Evolutionary conservation across 2,329 filamentous ascomycete species (phyloP), one percentile per base, ranked within the genome.

Genomic region (Monosporascus sp.): DNA sequence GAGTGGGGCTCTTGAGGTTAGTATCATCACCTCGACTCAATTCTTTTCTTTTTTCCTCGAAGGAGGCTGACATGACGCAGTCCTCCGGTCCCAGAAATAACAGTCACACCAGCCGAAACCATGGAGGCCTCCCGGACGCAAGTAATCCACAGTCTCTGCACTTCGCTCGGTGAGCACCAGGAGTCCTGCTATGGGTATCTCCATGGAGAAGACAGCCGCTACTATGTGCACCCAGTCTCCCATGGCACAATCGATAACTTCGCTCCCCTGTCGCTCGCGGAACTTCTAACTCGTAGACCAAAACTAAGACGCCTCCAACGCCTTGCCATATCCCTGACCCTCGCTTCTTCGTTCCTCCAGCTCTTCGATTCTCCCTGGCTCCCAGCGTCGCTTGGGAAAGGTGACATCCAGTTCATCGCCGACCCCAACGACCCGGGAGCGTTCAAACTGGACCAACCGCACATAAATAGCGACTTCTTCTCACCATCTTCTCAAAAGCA

Each of bases 331-430:
- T 56, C 65, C 1, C 45, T 68, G 0, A 59, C 49, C 5, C 17
- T 66, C 6, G 59, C 63, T 2, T 66, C 63, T 0, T 65, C 62
- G 1, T 65, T 65, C 41, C 51, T 68, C 1, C 65, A 67, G 45
- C 53, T 67, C 0, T 49, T 62, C 0, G 57, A 59, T 3, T 58
- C 63, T 0, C 60, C 60, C 1, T 68, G 64, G 64, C 50, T 66
- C 7, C 46, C 57, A 0, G 35, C 38, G 0, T 49, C 55, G 0
- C 57, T 49, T 3, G 56, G 35, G 6, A 62, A 60, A n/a, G 41
- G 39, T 1, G 60, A 64, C 25, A 59, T 66, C 20, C 25, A 55
- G 11, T 63, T 61, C 53, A 25, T 52, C 37, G 45, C 18, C 9
- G 48, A 52, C 18, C 25, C 27, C 25, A 38, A 47, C 1, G 31